These are phyloP conservation scores for Apophysomyces trapeziformis DNA, from an alignment of 371 early-diverging fungal species.

Conservation along the genomic window DNA sequence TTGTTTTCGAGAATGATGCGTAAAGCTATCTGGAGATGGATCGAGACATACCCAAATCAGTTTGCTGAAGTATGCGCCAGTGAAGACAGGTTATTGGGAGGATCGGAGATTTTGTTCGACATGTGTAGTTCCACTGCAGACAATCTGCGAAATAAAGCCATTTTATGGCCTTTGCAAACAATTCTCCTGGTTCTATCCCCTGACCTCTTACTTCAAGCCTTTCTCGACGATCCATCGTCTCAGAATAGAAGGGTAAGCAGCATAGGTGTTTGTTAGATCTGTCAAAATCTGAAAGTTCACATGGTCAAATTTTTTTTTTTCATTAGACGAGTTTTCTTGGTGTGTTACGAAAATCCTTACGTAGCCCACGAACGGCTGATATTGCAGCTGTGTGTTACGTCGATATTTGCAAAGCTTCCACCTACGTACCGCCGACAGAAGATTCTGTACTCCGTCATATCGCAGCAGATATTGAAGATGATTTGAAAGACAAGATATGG, in stretches of 20 bases:
- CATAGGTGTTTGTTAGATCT: too few species aligned
- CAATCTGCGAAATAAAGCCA: slow-evolving; percentile 59
- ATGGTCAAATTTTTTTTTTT: not conserved
- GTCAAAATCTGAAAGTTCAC: not conserved
- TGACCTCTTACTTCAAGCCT: slow-evolving; percentile 66
- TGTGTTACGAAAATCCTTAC: slow-evolving; percentile 65
- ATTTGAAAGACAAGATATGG: slow-evolving; percentile 74
- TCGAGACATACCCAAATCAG: slow-evolving; percentile 73
- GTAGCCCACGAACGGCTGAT: slow-evolving; percentile 65
- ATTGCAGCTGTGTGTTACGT: slow-evolving; percentile 78
- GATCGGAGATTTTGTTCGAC: slow-evolving; percentile 78
- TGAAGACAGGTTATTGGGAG: slow-evolving; percentile 67
- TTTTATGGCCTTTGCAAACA: slow-evolving; percentile 86
- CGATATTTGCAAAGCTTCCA: slow-evolving; percentile 78
- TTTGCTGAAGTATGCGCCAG: slow-evolving; percentile 68
- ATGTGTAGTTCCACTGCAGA: slow-evolving; percentile 72
- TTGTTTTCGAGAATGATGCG: slow-evolving; percentile 71
- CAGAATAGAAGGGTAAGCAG: slow-evolving; percentile 40
- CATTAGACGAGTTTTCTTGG: slow-evolving; percentile 67
- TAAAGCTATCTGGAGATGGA: slow-evolving; percentile 87
- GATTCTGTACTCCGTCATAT: slow-evolving; percentile 67
- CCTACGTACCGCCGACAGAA: slow-evolving; percentile 69
- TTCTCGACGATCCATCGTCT: slow-evolving; percentile 38
- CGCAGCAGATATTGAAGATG: slow-evolving; percentile 74
- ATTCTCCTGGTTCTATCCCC: slow-evolving; percentile 78